Evolutionary conservation across 2,329 filamentous ascomycete genomes (phyloP).

Genomic region (Cladosporium sp.): DNA sequence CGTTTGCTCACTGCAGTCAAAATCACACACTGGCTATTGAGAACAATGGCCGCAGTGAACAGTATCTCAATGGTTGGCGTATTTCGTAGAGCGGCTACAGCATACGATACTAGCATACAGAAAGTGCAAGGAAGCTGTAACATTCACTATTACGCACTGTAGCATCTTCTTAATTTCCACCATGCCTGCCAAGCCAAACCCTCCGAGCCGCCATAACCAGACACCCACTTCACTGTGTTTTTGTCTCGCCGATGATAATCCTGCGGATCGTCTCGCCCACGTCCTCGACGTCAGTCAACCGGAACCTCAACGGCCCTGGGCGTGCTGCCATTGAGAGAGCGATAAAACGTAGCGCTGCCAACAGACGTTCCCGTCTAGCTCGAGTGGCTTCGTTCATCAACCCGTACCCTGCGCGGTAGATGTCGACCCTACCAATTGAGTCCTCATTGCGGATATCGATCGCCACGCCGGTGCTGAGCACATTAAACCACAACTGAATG

Average conservation of each 20-base stretch:
- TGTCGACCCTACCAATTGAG: background rate
- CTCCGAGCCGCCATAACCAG: background rate
- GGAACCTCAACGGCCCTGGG: background rate
- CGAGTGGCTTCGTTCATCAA: background rate
- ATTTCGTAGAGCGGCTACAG: no score
- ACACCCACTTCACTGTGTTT: background rate
- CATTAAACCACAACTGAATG: background rate
- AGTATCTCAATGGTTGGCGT: no score
- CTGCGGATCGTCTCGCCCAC: background rate
- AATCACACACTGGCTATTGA: no score
- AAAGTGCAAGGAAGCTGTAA: no score
- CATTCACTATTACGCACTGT: no score
- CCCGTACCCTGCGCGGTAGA: background rate
- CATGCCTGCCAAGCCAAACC: background rate
- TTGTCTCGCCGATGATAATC: background rate
- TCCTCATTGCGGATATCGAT: background rate
- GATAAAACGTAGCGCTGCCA: background rate
- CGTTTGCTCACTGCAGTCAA: no score
- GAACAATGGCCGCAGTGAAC: no score
- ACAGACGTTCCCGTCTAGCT: background rate
- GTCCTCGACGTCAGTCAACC: background rate
- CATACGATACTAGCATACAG: no score
- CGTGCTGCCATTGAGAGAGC: background rate
- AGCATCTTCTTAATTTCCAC: background rate
- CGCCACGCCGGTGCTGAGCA: background rate